Conservation (phyloP, 495 filamentous ascomycete genomes). For the Cudoniella acicularis region DNA sequence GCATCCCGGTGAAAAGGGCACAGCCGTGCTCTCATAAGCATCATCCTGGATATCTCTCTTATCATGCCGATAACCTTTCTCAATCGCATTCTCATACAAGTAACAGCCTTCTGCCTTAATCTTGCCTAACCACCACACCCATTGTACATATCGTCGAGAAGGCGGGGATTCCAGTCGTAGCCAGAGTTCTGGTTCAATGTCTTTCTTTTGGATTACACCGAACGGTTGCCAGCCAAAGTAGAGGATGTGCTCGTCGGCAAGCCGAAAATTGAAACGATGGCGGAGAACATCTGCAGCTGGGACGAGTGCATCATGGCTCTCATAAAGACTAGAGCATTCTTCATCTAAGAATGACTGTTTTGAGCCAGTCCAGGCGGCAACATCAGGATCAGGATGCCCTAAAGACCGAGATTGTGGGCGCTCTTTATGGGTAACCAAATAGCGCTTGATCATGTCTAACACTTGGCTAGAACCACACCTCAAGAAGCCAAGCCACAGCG, state of each 20-base stretch:
- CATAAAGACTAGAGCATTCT: background rate
- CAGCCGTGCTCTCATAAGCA: no score
- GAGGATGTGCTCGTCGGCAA: background rate
- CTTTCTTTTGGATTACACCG: background rate
- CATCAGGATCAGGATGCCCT: background rate
- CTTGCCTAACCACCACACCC: conserved; percentile 1
- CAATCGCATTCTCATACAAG: conserved; percentile 6
- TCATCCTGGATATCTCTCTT: background rate
- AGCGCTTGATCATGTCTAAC: conserved; percentile 7
- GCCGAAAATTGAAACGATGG: background rate
- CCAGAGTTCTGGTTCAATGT: conserved; percentile 18
- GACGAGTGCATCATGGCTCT: background rate
- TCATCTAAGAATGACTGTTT: conserved; percentile 17
- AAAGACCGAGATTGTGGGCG: background rate
- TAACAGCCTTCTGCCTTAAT: no score
- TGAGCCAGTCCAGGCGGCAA: conserved; percentile 10
- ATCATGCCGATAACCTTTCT: background rate
- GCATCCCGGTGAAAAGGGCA: no score
- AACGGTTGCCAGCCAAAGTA: conserved; percentile 5
- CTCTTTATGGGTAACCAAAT: conserved; percentile 3
- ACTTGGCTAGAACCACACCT: conserved; percentile 3
- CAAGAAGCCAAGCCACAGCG: conserved; percentile 17
- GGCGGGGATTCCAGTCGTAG: conserved; percentile 2
- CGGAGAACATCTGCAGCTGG: background rate
- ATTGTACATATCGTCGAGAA: background rate